phyloP scores from a whole-genome alignment of 768 basidiomycete species.

The Cystoderma amianthinum region DNA sequence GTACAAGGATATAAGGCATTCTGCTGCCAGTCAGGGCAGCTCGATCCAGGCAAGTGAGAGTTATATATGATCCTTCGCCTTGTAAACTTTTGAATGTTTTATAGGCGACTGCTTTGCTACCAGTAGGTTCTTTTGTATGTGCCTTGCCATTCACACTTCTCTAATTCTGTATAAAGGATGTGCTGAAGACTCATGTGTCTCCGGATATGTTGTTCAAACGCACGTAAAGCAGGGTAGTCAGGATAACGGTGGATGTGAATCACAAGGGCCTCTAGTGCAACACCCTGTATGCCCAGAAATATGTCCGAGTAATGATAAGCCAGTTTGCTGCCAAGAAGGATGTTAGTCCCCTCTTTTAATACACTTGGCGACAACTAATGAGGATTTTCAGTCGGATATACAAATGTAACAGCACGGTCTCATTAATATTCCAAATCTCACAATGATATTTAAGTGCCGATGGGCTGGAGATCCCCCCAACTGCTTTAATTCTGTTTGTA shows the following conservation, averaged over 20 bases:
- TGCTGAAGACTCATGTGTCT: slow-evolving; percentile 2
- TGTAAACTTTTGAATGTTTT: too few species aligned
- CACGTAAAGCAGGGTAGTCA: slow-evolving; percentile 8
- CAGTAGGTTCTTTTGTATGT: not conserved
- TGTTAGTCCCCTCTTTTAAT: too few species aligned
- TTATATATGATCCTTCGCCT: too few species aligned
- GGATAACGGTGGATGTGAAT: slow-evolving; percentile 9
- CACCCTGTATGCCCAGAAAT: slow-evolving; percentile 6
- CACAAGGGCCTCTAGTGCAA: too few species aligned
- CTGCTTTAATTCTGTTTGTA: slow-evolving; percentile 12
- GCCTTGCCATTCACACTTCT: not conserved
- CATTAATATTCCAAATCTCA: too few species aligned
- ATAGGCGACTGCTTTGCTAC: slow-evolving; percentile 8
- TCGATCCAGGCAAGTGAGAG: slow-evolving; percentile 8
- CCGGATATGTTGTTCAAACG: slow-evolving; percentile 6
- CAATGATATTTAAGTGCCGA: too few species aligned
- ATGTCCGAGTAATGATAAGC: slow-evolving; percentile 7
- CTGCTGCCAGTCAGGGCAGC: slow-evolving; percentile 10
- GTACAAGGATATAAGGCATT: slow-evolving; percentile 13
- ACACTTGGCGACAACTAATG: too few species aligned
- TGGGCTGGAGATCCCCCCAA: slow-evolving; percentile 11
- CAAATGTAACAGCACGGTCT: too few species aligned
- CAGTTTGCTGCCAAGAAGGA: slow-evolving; percentile 11
- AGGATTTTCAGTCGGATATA: too few species aligned
- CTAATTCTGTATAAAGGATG: slow-evolving; percentile 5